Percentiles rank a stretch among this genome's conserved stretches.
Evolutionary conservation across 2,329 filamentous ascomycete species (phyloP).

Genomic region (Pseudohalonectria lignicola): DNA sequence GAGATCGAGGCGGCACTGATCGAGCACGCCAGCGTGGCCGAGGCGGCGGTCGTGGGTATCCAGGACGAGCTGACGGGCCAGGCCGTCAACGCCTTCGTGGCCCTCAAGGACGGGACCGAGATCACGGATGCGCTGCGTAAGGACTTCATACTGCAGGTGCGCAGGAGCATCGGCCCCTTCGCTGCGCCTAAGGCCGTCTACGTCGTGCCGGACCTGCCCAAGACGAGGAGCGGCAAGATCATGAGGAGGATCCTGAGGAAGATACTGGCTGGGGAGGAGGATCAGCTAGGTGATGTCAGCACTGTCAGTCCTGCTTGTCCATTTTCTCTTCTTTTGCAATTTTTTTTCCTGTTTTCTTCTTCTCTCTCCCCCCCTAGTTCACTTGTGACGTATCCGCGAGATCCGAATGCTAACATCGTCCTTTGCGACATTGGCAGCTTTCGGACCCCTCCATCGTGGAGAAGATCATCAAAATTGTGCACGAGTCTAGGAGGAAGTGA

Average conservation of each 20-base stretch:
- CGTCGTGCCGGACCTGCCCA: constrained; percentile 86
- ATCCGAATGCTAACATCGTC: too few relatives aligned
- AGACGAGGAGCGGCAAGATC: constrained; percentile 97
- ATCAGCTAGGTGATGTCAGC: constrained; percentile 85
- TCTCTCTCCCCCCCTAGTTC: background rate
- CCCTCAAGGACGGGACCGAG: constrained; percentile 78
- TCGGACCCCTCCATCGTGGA: constrained; percentile 83
- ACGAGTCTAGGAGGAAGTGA: constrained; percentile 47
- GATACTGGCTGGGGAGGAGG: constrained; percentile 94
- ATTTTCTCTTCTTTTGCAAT: background rate
- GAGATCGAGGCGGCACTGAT: constrained; percentile 97
- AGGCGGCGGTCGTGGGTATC: constrained; percentile 91
- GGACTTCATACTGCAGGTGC: constrained; percentile 87
- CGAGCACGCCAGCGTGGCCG: constrained; percentile 80
- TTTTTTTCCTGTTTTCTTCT: constrained; percentile 1
- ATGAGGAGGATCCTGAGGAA: constrained; percentile 96
- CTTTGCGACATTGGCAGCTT: too few relatives aligned
- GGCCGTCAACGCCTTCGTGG: constrained; percentile 92
- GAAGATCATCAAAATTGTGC: constrained; percentile 77
- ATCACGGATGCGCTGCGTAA: constrained; percentile 73
- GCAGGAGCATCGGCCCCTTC: constrained; percentile 95
- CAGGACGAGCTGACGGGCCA: constrained; percentile 91
- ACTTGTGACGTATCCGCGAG: background rate
- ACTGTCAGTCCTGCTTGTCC: constrained; percentile 60
- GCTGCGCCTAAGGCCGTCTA: constrained; percentile 91